Percentiles rank a stretch among this genome's conserved stretches.
These are phyloP conservation scores for Asparagopsis taxiformis DNA, from an alignment of 31 red algal species.

Conservation along the genomic window DNA sequence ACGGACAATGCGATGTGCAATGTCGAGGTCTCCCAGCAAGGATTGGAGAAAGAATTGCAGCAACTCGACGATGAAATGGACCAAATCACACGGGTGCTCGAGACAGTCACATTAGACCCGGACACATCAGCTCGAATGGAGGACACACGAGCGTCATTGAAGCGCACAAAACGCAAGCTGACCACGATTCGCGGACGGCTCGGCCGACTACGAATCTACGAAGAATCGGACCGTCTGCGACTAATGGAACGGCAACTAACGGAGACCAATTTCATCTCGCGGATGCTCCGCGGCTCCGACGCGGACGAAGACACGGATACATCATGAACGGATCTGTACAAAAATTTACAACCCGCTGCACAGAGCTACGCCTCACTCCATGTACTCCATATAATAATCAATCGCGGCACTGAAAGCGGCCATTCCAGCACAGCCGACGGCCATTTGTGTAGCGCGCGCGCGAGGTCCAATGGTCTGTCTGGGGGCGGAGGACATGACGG, in stretches of 20 bases:
- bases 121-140: slow-evolving; percentile 44
- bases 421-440: slow-evolving; percentile 89
- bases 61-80: slow-evolving; percentile 38
- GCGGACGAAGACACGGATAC: too few relatives aligned
- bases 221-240: slow-evolving; percentile 34
- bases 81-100: slow-evolving; percentile 21
- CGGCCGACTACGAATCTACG: slow-evolving; percentile 44
- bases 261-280: too few relatives aligned
- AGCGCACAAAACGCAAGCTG: slow-evolving; percentile 31
- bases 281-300: too few relatives aligned
- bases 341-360: not conserved
- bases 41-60: slow-evolving; percentile 25
- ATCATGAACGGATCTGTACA: not conserved
- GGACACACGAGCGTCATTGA: slow-evolving; percentile 27
- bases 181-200: slow-evolving; percentile 46
- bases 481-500: slow-evolving; percentile 81
- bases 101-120: slow-evolving; percentile 49
- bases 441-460: slow-evolving; percentile 88
- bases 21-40: slow-evolving; percentile 27
- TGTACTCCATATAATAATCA: slow-evolving; percentile 95
- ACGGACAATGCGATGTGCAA: slow-evolving; percentile 26
- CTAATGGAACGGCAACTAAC: slow-evolving; percentile 4
- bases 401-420: slow-evolving; percentile 90
- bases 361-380: slow-evolving; percentile 10
- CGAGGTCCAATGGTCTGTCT: slow-evolving; percentile 35